Base-by-base conservation (phyloP, 192 early-diverging fungal species). In the Irineochytrium annulatum region DNA sequence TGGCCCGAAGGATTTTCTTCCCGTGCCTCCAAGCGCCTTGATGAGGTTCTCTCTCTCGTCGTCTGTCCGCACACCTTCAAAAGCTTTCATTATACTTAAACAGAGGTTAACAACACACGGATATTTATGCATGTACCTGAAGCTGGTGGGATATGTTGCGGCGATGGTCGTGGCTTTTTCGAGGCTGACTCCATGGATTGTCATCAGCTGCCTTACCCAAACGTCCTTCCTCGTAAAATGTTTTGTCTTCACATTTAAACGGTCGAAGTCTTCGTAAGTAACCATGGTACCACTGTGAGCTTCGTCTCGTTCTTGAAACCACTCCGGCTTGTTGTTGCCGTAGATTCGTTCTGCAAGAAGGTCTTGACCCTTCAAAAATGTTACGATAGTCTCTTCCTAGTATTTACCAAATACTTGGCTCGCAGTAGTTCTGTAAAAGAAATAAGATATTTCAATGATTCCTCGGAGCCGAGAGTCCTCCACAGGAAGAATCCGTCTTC, bases 131-230 rank as follows among this genome's bases (percentile, higher is more conserved):
- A 56, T 62, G 27, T 48, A 73, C 72, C 68, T 68, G 16, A 69
- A 53, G 43, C 87, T 84, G 0, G 94, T 96, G 13, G 77, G 81
- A 60, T 87, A 96, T 20, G 51, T 72, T 28, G 67, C 66, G 0
- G 76, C 81, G 33, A 99, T 77, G n/a, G 85, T 75, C 28, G 74
- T 41, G 0, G 94, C 96, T 68, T 94, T 95, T 61, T 97, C 93
- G 0, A 71, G 77, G 57, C 87, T 89, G 20, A 97, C 65, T 22
- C 94, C 94, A 41, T 83, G 80, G 43, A 94, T 69, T 0, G 86
- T 83, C 87, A 92, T 85, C 27, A 99, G 75, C 82, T 96, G 90
- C 41, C 86, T 76, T 34, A 86, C 69, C 73, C 90, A 95, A 1
- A 91, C 71, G 48, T 96, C 93, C 20, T 81, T 73, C 1, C 91